Conservation (phyloP, 371 early-diverging fungal species). For the Apophysomyces trapeziformis region DNA sequence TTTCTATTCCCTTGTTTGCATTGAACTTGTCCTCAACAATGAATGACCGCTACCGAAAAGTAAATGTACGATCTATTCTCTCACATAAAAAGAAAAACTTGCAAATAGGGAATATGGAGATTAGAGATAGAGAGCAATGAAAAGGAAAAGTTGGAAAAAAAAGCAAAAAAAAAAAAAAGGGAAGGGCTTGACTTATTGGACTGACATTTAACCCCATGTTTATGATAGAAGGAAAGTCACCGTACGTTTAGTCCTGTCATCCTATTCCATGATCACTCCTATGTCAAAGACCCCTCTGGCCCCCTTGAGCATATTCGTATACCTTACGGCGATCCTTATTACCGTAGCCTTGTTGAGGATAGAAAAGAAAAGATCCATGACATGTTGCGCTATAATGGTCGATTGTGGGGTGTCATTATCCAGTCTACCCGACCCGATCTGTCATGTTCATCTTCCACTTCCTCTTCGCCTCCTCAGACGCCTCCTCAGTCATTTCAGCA, state of each 20-base stretch:
- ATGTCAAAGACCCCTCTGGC: slow-evolving; percentile 8
- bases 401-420: slow-evolving; percentile 16
- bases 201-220: not conserved
- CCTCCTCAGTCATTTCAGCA: slow-evolving; percentile 8
- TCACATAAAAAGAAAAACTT: not conserved
- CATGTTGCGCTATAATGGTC: slow-evolving; percentile 25
- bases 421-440: slow-evolving; percentile 1
- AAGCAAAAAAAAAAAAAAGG: not conserved
- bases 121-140: slow-evolving; percentile 4
- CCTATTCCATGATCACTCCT: slow-evolving; percentile 25
- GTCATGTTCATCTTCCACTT: slow-evolving; percentile 7
- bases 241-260: slow-evolving; percentile 28
- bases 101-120: not conserved
- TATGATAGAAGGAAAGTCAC: slow-evolving; percentile 4
- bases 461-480: slow-evolving; percentile 9
- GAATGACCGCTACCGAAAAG: slow-evolving; percentile 7
- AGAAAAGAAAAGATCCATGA: slow-evolving; percentile 19
- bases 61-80: slow-evolving; percentile 1
- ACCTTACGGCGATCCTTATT: slow-evolving; percentile 9
- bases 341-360: slow-evolving; percentile 10
- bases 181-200: not conserved
- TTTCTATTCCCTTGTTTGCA: not conserved
- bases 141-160: slow-evolving; percentile 5
- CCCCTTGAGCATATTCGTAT: slow-evolving; percentile 8
- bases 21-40: not conserved